Percentiles rank a stretch among this genome's conserved stretches.
These are phyloP conservation scores for Penicillium paradoxum DNA, from an alignment of 495 filamentous ascomycete species.

Conservation along the genomic window DNA sequence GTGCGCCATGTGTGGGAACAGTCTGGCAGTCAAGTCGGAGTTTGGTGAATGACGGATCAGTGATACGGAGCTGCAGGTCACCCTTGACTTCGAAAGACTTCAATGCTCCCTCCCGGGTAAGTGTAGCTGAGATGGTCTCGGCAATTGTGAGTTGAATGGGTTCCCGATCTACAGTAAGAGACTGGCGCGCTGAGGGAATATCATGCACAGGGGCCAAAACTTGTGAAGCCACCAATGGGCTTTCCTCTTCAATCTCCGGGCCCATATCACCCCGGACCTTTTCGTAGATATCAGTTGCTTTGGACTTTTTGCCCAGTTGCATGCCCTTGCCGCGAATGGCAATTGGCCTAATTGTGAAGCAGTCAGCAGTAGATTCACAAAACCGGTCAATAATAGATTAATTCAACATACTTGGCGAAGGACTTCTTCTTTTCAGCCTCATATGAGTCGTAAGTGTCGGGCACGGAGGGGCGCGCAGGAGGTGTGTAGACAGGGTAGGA, in stretches of 20 bases:
- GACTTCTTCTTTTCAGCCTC: conserved; percentile 95
- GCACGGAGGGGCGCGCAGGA: conserved; percentile 62
- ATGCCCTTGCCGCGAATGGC: conserved; percentile 90
- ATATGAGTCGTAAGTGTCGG: conserved; percentile 86
- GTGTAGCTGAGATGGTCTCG: conserved; percentile 80
- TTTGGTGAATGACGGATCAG: conserved; percentile 80
- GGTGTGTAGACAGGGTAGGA: conserved; percentile 88
- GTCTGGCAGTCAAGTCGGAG: conserved; percentile 76
- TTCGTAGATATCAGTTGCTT: conserved; percentile 94
- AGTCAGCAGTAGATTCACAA: conserved; percentile 2
- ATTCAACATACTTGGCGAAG: conserved; percentile 57
- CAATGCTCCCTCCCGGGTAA: conserved; percentile 78
- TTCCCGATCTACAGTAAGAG: conserved; percentile 65
- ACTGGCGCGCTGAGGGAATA: conserved; percentile 53
- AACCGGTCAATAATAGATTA: not conserved
- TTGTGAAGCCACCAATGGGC: conserved; percentile 68
- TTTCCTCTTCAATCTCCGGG: conserved; percentile 68
- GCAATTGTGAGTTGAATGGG: conserved; percentile 81
- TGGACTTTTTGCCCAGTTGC: conserved; percentile 97
- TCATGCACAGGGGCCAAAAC: conserved; percentile 50
- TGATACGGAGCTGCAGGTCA: conserved; percentile 82
- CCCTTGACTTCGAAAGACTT: conserved; percentile 85
- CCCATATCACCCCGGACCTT: conserved; percentile 86
- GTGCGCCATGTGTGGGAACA: conserved; percentile 68
- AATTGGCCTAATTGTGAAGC: conserved; percentile 43